These are phyloP conservation scores for Penicillium paxilli DNA, from an alignment of 495 filamentous ascomycete species.

Conservation along the genomic window DNA sequence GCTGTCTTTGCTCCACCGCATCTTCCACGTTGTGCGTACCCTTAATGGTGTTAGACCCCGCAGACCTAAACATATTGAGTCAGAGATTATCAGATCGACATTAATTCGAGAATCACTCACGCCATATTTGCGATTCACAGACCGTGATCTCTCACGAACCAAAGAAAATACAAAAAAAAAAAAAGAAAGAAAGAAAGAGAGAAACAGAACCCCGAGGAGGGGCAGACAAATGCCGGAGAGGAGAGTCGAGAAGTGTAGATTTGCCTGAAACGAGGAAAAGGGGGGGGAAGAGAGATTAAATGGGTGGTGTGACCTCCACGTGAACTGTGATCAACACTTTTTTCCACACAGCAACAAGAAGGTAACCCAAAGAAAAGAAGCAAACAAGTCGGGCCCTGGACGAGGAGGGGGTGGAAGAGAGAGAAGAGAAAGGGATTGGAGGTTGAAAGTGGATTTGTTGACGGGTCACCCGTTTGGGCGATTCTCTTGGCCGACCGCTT, in stretches of 20 bases:
- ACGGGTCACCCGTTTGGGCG: conserved; percentile 12
- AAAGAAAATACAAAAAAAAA: background rate
- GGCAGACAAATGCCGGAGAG: conserved; percentile 24
- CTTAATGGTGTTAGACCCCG: conserved; percentile 67
- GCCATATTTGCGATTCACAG: conserved; percentile 39
- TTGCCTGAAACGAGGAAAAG: background rate
- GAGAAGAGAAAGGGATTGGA: conserved; percentile 1
- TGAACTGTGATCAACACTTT: background rate
- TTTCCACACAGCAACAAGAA: background rate
- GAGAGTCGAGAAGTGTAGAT: conserved; percentile 11
- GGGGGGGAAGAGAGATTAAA: background rate
- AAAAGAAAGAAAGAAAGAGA: too few relatives aligned
- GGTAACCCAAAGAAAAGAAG: conserved; percentile 3
- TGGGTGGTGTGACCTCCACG: background rate
- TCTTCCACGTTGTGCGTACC: conserved; percentile 46
- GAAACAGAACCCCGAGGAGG: conserved; percentile 25
- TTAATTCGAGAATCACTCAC: conserved; percentile 42
- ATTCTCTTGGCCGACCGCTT: conserved; percentile 12
- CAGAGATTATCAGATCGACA: too few relatives aligned
- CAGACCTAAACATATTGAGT: conserved; percentile 27
- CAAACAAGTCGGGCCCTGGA: background rate
- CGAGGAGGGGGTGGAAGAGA: background rate
- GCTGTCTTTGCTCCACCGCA: conserved; percentile 3
- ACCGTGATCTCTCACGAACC: background rate
- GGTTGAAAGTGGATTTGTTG: conserved; percentile 11